Base-by-base conservation (phyloP, 768 basidiomycete genomes). In the Lactarius vividus region DNA sequence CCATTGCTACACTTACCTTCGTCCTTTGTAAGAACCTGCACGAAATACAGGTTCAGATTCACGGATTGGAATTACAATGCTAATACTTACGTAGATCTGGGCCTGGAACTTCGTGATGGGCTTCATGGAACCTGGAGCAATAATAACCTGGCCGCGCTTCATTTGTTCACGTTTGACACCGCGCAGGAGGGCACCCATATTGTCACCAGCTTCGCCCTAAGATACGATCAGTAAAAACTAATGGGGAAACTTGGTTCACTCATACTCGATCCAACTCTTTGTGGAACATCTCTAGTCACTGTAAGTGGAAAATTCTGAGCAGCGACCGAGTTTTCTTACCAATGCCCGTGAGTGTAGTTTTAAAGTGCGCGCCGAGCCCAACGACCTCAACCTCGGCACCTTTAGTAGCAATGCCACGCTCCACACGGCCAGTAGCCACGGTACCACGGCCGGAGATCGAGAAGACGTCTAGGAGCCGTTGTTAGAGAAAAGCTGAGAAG, bases 381-480 rank as follows among this genome's bases (percentile, higher is more conserved):
- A 99, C 76, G 65, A 99, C 84, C 81, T 98, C 96, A 55, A 99
- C 85, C 76, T 98, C 97, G 72, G 84, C 85, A 70, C 96, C 95
- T 80, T 98, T 99, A 76, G 82, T 83, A 71, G 93, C 90, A 61
- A 87, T 81, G 67, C 97, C 97, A 75, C 96, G 93, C 79, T 98
- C 96, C 62, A 94, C 94, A 71, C 92, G 88, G 66, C 97, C 97
- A 69, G 96, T 97, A 40, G 90, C 93, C 67, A 99, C 97, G 66
- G 97, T 99, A 72, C 97, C 97, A 79, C 97, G 92, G 60, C 97
- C 97, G 73, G 96, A 90, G 74, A 98, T 98, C 16, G 96, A 98
- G 81, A 96, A 98, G 63, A 94, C 91, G 72, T 96, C 94, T 81
- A 59, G n/a, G 31, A n/a, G 28, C 35, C 13, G 37, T 53, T 28